These are phyloP conservation scores for Solanum peruvianum DNA, from an alignment of 257 asterid species.

Conservation along the genomic window DNA sequence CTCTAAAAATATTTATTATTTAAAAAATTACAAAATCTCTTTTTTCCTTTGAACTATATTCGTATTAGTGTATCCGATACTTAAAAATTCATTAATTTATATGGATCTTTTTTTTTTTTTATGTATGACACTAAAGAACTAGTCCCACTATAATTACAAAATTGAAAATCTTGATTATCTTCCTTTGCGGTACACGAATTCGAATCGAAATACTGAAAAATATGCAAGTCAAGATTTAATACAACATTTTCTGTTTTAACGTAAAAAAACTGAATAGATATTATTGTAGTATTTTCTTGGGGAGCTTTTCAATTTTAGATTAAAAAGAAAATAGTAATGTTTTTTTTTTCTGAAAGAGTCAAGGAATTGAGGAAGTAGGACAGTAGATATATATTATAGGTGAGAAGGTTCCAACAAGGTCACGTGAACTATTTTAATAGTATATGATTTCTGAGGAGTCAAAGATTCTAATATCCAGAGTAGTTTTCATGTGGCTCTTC, in stretches of 20 bases:
- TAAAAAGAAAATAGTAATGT: neutral
- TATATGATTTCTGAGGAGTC: neutral
- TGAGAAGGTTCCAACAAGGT: neutral
- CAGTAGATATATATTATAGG: neutral
- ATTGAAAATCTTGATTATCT: no score
- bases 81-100: no score
- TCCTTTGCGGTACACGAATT: no score
- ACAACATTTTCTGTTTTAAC: neutral
- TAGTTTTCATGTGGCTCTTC: neutral
- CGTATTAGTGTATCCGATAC: no score
- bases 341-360: neutral
- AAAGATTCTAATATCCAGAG: neutral
- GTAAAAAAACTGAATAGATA: neutral
- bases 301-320: neutral
- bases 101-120: no score
- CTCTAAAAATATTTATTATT: no score
- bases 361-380: neutral
- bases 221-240: neutral
- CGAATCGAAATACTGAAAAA: neutral
- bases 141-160: no score
- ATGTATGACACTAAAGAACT: no score
- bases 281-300: neutral
- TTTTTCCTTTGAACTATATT: no score
- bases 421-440: neutral
- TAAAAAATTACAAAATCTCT: no score